A percentile compares a stretch with the other conserved stretches of the same genome.
Conservation (phyloP, 2,329 filamentous ascomycete genomes). For the Dactylellina sp. region DNA sequence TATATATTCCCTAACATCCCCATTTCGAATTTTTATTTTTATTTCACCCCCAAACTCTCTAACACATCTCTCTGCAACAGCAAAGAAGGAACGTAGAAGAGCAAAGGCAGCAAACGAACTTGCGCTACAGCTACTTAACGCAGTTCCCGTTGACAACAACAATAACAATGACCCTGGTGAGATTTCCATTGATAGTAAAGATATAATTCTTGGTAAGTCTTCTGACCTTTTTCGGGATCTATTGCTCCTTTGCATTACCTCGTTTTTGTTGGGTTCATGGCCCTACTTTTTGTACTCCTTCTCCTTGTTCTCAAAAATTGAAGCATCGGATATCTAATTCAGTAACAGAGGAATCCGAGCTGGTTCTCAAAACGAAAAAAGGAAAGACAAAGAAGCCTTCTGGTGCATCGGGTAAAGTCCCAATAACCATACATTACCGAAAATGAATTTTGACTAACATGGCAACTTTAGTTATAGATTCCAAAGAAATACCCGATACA, state of each 20-base stretch:
- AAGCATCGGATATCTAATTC: too few species aligned
- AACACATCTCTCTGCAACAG: slow-evolving; percentile 19
- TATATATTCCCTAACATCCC: too few species aligned
- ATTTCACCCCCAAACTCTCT: neutral
- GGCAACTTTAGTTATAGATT: too few species aligned
- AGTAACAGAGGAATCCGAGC: neutral
- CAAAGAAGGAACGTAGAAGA: slow-evolving; percentile 40
- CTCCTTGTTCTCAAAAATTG: too few species aligned
- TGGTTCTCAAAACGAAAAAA: neutral
- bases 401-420: neutral
- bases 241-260: too few species aligned
- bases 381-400: neutral
- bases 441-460: too few species aligned
- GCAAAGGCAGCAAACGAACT: slow-evolving; percentile 18
- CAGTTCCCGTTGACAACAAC: neutral
- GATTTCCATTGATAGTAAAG: neutral
- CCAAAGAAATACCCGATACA: neutral
- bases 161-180: neutral
- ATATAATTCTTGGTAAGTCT: slow-evolving; percentile 1
- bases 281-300: too few species aligned
- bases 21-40: too few species aligned
- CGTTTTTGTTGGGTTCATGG: too few species aligned
- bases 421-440: too few species aligned
- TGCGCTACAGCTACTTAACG: slow-evolving; percentile 7
- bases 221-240: neutral